Evolutionary conservation across 1,284 basidiomycete species (phyloP).

Genomic region (Takashimella koratensis): DNA sequence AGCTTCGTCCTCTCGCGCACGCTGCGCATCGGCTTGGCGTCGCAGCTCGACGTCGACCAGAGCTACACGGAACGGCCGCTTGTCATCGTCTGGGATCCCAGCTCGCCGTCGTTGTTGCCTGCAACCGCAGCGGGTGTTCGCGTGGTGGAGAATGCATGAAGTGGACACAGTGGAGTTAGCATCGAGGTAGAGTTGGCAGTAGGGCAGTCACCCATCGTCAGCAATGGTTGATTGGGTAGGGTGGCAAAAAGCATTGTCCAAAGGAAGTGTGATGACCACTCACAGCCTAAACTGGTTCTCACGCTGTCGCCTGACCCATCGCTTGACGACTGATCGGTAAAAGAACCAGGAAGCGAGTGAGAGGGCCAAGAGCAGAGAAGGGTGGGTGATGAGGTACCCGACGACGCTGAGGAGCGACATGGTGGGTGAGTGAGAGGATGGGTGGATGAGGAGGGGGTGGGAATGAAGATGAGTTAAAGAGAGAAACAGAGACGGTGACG

Average conservation of each 20-base stretch:
- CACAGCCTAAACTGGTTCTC: not conserved
- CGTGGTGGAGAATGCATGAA: no score
- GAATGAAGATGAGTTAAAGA: not conserved
- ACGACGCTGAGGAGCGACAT: not conserved
- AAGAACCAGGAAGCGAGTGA: not conserved
- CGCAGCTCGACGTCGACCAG: conserved; percentile 15
- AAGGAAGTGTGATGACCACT: not conserved
- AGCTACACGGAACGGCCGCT: conserved; percentile 17
- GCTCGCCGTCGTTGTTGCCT: conserved; percentile 20
- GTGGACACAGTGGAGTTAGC: no score
- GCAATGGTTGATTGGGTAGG: no score
- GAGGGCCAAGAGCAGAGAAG: not conserved
- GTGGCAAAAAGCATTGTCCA: no score
- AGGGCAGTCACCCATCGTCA: no score
- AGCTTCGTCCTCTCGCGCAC: conserved; percentile 1
- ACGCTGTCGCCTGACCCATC: not conserved
- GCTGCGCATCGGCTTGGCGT: conserved; percentile 11
- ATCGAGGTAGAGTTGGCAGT: no score
- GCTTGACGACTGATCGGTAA: not conserved
- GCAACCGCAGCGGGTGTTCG: no score
- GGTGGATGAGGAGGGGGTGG: not conserved
- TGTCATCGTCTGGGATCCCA: conserved; percentile 19
- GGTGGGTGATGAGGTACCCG: not conserved
- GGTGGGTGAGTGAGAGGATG: not conserved
- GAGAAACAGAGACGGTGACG: not conserved